Evolutionary conservation across 768 basidiomycete genomes (phyloP).

Genomic region (Dictyophora rubrovolvata): DNA sequence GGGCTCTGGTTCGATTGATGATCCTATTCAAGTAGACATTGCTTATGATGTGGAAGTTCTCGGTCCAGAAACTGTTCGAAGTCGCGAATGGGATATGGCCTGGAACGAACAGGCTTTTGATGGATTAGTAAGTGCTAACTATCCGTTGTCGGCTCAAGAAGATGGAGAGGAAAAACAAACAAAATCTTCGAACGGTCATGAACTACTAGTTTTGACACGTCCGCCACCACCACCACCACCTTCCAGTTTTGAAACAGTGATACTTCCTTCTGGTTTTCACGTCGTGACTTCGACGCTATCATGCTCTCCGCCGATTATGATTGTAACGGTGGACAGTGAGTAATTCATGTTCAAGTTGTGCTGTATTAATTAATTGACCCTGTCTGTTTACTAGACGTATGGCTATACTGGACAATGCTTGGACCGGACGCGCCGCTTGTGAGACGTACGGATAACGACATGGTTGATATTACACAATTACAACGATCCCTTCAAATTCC

Average conservation of each 20-base stretch:
- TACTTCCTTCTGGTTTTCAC: neutral
- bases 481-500: constrained; percentile 33
- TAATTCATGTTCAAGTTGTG: neutral
- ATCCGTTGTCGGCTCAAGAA: no score
- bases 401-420: constrained; percentile 62
- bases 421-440: constrained; percentile 40
- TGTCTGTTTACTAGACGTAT: constrained; percentile 41
- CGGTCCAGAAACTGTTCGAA: constrained; percentile 3
- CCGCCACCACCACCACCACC: neutral
- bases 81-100: constrained; percentile 7
- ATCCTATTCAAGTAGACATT: neutral
- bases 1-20: neutral
- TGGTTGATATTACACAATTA: constrained; percentile 61
- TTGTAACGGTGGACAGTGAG: neutral
- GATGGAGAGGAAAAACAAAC: neutral
- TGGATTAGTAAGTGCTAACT: no score
- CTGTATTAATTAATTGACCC: neutral
- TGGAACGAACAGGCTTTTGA: neutral
- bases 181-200: neutral
- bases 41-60: constrained; percentile 3
- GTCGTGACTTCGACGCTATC: neutral
- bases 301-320: neutral
- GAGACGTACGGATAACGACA: constrained; percentile 70
- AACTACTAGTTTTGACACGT: neutral
- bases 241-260: neutral